Percentiles rank a stretch among this genome's conserved stretches.
Evolutionary conservation across 345 rosid species (phyloP).

Genomic region (Aethionema arabicum): DNA sequence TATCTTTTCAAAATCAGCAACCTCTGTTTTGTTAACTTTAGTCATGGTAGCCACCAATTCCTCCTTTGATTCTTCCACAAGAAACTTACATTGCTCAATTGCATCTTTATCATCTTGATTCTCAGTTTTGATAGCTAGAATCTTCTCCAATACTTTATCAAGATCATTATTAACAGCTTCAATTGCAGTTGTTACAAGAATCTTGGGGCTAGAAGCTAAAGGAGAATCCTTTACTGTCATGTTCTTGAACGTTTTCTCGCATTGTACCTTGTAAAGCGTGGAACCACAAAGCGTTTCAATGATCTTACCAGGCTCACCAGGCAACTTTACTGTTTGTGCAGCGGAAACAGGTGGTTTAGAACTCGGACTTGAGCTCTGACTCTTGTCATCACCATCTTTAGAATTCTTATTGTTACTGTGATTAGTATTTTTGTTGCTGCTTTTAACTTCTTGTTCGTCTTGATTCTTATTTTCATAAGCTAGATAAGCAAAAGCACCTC

Average conservation of each 20-base stretch:
- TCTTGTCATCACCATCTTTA: conserved; percentile 12
- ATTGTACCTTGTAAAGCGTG: conserved; percentile 46
- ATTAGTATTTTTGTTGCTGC: not conserved
- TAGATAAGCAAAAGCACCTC: conserved; percentile 41
- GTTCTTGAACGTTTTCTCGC: conserved; percentile 48
- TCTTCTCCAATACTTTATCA: conserved; percentile 37
- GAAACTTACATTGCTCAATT: conserved; percentile 56
- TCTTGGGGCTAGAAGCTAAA: conserved; percentile 38
- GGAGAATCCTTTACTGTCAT: conserved; percentile 32
- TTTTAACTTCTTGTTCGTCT: conserved; percentile 2
- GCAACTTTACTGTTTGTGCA: conserved; percentile 12
- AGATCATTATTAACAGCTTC: conserved; percentile 45
- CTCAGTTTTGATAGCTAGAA: conserved; percentile 39
- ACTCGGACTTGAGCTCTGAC: conserved; percentile 4
- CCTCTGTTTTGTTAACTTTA: conserved; percentile 25
- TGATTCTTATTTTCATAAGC: conserved; percentile 25
- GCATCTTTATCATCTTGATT: conserved; percentile 51
- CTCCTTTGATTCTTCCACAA: conserved; percentile 50
- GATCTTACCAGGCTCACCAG: conserved; percentile 31
- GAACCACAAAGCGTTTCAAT: conserved; percentile 47
- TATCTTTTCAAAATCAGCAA: conserved; percentile 17
- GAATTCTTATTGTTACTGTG: not conserved
- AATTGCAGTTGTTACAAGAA: conserved; percentile 48
- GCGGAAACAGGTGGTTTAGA: conserved; percentile 18
- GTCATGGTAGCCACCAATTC: conserved; percentile 40